Evolutionary conservation across 2,329 filamentous ascomycete genomes (phyloP).

Genomic region (Stagonosporopsis cucurbitacearum): DNA sequence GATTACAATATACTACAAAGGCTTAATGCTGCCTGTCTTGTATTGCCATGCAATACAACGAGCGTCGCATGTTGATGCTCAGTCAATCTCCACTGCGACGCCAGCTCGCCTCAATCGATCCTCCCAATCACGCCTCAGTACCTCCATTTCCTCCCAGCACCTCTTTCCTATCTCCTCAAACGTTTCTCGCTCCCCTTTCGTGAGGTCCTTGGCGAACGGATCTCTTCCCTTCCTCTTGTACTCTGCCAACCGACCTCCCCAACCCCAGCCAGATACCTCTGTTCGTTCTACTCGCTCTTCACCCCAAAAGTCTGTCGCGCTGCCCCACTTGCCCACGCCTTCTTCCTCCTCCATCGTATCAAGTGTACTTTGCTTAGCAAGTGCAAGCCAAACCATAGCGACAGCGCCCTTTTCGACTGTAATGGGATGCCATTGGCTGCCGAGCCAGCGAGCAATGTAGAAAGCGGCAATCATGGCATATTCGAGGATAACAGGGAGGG

Average conservation of each 20-base stretch:
- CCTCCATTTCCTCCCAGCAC: conserved; percentile 76
- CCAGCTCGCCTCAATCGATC: conserved; percentile 45
- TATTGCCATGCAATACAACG: neutral
- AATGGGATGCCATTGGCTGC: conserved; percentile 86
- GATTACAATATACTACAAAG: conserved; percentile 1
- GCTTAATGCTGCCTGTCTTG: neutral
- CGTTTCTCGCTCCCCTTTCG: conserved; percentile 63
- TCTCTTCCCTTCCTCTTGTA: conserved; percentile 61
- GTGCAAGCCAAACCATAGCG: conserved; percentile 77
- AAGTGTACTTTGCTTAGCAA: conserved; percentile 69
- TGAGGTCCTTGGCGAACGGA: conserved; percentile 64
- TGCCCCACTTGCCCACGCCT: conserved; percentile 82
- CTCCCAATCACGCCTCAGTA: conserved; percentile 70
- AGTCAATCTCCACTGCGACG: conserved; percentile 48
- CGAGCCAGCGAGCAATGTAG: conserved; percentile 75
- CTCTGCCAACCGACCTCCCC: conserved; percentile 63
- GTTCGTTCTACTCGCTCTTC: conserved; percentile 72
- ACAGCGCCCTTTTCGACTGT: conserved; percentile 78
- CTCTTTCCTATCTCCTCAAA: conserved; percentile 68
- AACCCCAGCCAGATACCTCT: conserved; percentile 86
- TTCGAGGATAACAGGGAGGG: conserved; percentile 72
- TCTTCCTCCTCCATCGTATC: conserved; percentile 60
- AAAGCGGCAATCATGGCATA: conserved; percentile 72
- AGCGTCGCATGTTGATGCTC: neutral
- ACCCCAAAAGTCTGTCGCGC: conserved; percentile 66